Evolutionary conservation across 208 protist species (phyloP).

Genomic region (Herpetomonas muscarum): DNA sequence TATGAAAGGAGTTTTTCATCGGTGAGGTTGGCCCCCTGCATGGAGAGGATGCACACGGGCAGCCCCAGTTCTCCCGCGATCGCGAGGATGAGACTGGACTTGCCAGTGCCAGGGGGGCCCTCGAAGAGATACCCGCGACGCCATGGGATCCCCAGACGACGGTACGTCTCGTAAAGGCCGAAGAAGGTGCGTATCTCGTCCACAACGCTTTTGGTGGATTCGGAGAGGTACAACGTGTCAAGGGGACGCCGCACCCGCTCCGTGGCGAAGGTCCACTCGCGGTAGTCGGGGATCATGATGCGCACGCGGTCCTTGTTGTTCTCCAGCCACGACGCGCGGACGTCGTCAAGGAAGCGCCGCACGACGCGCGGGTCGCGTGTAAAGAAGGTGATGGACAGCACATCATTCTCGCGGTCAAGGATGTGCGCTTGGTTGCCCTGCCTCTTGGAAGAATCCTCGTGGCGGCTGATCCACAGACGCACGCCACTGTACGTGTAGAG

Average conservation of each 20-base stretch:
- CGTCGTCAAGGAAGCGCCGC: constrained; percentile 48
- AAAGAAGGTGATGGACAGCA: constrained; percentile 68
- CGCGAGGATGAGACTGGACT: constrained; percentile 89
- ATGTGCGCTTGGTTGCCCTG: constrained; percentile 17
- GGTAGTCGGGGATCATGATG: constrained; percentile 58
- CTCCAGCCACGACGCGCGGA: constrained; percentile 46
- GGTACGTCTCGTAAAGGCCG: constrained; percentile 73
- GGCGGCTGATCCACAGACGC: constrained; percentile 68
- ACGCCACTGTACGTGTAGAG: constrained; percentile 49
- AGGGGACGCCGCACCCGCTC: constrained; percentile 61
- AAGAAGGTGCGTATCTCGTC: constrained; percentile 87
- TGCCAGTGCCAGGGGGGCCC: constrained; percentile 93
- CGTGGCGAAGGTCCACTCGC: constrained; percentile 61
- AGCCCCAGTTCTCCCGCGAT: constrained; percentile 89
- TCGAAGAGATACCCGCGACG: constrained; percentile 93
- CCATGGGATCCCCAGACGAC: constrained; percentile 91
- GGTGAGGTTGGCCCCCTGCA: constrained; percentile 67
- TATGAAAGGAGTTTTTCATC: constrained; percentile 82
- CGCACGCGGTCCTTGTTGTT: constrained; percentile 52
- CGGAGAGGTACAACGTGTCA: constrained; percentile 66
- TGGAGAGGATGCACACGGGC: constrained; percentile 90
- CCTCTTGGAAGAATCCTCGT: constrained; percentile 70
- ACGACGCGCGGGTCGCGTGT: constrained; percentile 52
- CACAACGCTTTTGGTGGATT: constrained; percentile 40
- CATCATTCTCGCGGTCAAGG: constrained; percentile 73